Evolutionary conservation across 129 eudicot species (phyloP), one percentile per base, ranked within the genome.

Genomic region (Escallonia herrerae): DNA sequence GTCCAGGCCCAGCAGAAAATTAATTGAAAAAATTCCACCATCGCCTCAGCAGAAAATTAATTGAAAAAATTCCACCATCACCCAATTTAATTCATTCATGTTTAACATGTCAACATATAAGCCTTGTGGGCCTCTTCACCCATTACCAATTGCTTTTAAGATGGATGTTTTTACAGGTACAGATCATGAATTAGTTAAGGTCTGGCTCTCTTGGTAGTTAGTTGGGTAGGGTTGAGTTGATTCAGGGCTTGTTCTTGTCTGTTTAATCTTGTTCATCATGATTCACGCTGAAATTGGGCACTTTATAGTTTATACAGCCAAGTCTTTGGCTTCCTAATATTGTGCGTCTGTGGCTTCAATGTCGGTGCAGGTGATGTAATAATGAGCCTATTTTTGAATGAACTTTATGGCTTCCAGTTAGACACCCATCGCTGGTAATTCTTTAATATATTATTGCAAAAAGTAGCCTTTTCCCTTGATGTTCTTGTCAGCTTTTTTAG

Each of bases 381-480:
- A 82, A 88, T 88, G 96, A 91, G 98, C 74, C 81, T 91, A 83
- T 91, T 91, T 71, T 71, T 88, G 76, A 88, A 88, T 45, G 98
- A 91, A 74, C 84, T 91, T 15, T 91, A 91, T 76, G 96, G 98
- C 59, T 91, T 91, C 75, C 98, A 91, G 43, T 67, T 91, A 72
- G 98, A 91, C 82, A 91, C 69, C 65, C 82, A 79, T 71, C 98
- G 98, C 71, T 91, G 98, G 98, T 91, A 83, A 77, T 62, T 67
- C 38, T 68, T 14, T 4, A 62, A 15, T 57, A 13, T 62, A 52
- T 14, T 43, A 54, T 56, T 33, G 40, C 22, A 0, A 43, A 8
- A 39, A 10, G 62, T 46, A 67, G 43, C 38, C 15, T 22, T 13
- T 5, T 15, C 10, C 22, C 15, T 15, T 13, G 49, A 54, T 37